These are phyloP conservation scores for Apophysomyces variabilis DNA, from an alignment of 371 early-diverging fungal species.

Conservation along the genomic window DNA sequence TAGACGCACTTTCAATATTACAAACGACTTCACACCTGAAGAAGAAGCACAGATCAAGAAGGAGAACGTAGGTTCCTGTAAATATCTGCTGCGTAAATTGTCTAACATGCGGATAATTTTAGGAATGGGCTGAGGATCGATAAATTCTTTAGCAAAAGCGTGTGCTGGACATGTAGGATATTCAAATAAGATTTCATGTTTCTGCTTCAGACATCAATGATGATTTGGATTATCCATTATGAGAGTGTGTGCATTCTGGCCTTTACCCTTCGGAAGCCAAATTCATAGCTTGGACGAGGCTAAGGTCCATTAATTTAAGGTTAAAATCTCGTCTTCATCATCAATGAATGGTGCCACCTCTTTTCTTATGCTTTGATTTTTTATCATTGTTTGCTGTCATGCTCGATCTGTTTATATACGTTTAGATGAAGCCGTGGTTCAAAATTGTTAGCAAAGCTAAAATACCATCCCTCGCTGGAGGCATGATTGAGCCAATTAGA, in stretches of 20 bases:
- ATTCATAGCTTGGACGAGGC: no score
- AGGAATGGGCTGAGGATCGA: constrained; percentile 12
- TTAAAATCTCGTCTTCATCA: no score
- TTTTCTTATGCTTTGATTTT: no score
- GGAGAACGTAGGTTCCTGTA: constrained; percentile 63
- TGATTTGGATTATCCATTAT: background rate
- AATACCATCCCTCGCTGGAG: no score
- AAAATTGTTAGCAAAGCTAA: no score
- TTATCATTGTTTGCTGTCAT: no score
- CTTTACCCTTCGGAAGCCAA: no score
- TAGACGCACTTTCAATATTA: constrained; percentile 92
- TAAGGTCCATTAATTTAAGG: no score
- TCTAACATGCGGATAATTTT: background rate
- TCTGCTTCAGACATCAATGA: background rate
- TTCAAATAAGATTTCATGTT: background rate
- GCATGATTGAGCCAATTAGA: no score
- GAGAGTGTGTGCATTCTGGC: background rate
- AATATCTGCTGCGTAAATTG: background rate
- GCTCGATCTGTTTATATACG: no score
- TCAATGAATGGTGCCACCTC: no score
- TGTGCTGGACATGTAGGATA: constrained; percentile 9
- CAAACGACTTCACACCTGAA: constrained; percentile 96
- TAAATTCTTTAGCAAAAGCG: background rate
- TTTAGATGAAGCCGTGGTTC: no score
- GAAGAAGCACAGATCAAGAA: constrained; percentile 89